Evolutionary conservation across 306 rosid species (phyloP), one percentile per base, ranked within the genome.

Genomic region (Castanopsis chinensis): DNA sequence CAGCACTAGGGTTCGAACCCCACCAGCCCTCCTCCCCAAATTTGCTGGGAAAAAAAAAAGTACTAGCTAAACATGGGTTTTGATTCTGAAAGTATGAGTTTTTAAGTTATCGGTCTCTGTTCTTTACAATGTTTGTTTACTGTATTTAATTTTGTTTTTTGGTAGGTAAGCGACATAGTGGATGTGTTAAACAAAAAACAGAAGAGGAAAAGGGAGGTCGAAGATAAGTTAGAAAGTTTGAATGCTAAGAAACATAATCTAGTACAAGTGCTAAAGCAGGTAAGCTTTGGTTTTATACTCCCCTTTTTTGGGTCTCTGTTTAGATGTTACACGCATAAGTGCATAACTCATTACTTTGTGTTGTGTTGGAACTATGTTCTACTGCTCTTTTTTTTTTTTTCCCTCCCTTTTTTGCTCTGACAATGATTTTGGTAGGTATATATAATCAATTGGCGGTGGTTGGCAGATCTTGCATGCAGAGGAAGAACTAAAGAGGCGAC

Each of bases 221-320:
- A 90, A 85, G 94, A 87, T 58, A 93, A 90, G 86, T 77, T 96
- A 78, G 77, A 90, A 51, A 89, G 89, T 73, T 81, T 96, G 92
- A 91, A 90, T 81, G 89, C 82, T 6, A 91, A 89, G 82, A 96
- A 93, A 76, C 99, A 96, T 81, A 90, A 81, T 76, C 86, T 93
- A 32, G 99, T 96, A n/a, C 87, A 81, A 58, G 90, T 86, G 65
- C 87, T 96, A 82, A 96, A 96, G 84, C 98, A 96, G 98, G 99
- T 96, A 75, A 78, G 43, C n/a, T 45, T 54, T 76, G 56, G 32
- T 72, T 71, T 18, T n/a, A 23, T 21, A 1, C 5, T 35, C 30
- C 28, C 27, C 72, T 56, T 51, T 32, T 65, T 49, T 49, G 15
- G 53, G 20, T 55, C 0, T 41, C 45, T 41, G 11, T 41, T 41